A percentile compares a stretch with the other conserved stretches of the same genome.
These are phyloP conservation scores for Ophiostoma angusticollis DNA, from an alignment of 2,329 filamentous ascomycete genomes.

Conservation along the genomic window DNA sequence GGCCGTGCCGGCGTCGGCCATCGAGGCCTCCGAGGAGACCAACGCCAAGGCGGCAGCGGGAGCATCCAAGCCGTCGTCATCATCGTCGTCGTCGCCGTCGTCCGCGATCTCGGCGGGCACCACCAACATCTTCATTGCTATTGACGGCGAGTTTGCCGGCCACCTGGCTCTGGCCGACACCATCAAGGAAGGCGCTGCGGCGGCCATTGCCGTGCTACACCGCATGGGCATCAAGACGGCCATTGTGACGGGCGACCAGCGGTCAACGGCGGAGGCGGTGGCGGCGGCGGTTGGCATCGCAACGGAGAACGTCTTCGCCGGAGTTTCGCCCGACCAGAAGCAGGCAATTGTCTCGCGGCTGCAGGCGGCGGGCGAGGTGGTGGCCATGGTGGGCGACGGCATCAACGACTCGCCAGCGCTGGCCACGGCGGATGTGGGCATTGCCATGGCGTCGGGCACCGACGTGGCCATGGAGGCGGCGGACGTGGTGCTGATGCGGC, in stretches of 20 bases:
- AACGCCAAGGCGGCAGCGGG: slow-evolving; percentile 33
- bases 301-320: slow-evolving; percentile 62
- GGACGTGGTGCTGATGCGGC: slow-evolving; percentile 89
- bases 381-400: slow-evolving; percentile 96
- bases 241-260: slow-evolving; percentile 89
- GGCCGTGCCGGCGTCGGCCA: slow-evolving; percentile 47
- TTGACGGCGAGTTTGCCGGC: slow-evolving; percentile 70
- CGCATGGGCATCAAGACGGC: slow-evolving; percentile 77
- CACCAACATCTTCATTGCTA: slow-evolving; percentile 83
- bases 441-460: slow-evolving; percentile 83
- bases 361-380: slow-evolving; percentile 59
- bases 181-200: slow-evolving; percentile 75
- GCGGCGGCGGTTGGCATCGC: slow-evolving; percentile 73
- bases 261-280: slow-evolving; percentile 70
- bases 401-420: slow-evolving; percentile 97
- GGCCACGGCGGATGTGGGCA: slow-evolving; percentile 83
- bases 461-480: slow-evolving; percentile 97
- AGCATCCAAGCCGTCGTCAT: too few relatives aligned
- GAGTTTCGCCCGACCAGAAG: slow-evolving; percentile 85
- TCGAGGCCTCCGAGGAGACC: slow-evolving; percentile 49
- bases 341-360: slow-evolving; percentile 70
- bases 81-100: slow-evolving; percentile 18
- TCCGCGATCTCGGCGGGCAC: slow-evolving; percentile 48
- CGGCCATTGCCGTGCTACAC: slow-evolving; percentile 68
- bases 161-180: slow-evolving; percentile 77